Conservation (phyloP, 2,329 filamentous ascomycete genomes). For the Arthrobotrys musiformis region DNA sequence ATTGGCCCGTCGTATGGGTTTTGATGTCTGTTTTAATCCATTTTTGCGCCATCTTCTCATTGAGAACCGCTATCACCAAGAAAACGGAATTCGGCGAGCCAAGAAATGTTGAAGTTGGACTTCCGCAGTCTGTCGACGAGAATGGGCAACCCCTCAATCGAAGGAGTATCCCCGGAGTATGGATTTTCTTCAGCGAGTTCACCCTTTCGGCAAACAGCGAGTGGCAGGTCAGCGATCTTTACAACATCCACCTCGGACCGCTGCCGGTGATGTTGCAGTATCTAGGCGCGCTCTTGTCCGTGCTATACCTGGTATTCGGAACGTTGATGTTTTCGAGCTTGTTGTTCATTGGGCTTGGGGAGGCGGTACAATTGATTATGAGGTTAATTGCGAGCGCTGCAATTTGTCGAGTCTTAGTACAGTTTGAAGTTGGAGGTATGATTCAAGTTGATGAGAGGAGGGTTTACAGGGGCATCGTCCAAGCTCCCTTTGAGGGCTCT, state of each 20-base stretch:
- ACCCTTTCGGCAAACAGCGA: slow-evolving; percentile 15
- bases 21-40: slow-evolving; percentile 19
- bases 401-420: slow-evolving; percentile 22
- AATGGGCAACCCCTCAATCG: neutral
- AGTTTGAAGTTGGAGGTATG: slow-evolving; percentile 34
- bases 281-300: slow-evolving; percentile 20
- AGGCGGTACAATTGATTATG: slow-evolving; percentile 26
- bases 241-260: slow-evolving; percentile 9
- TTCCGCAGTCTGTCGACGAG: neutral
- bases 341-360: slow-evolving; percentile 15
- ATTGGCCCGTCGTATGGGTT: slow-evolving; percentile 22
- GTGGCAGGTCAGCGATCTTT: slow-evolving; percentile 33
- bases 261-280: slow-evolving; percentile 9
- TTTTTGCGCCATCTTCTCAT: slow-evolving; percentile 14
- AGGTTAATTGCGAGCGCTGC: slow-evolving; percentile 28
- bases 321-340: slow-evolving; percentile 34
- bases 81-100: slow-evolving; percentile 2
- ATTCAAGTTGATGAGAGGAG: slow-evolving; percentile 29
- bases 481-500: slow-evolving; percentile 13
- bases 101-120: neutral
- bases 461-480: slow-evolving; percentile 20
- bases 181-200: slow-evolving; percentile 20
- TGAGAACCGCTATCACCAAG: slow-evolving; percentile 13
- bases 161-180: neutral
- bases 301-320: slow-evolving; percentile 26